Conservation (phyloP, 306 rosid genomes). For the Gastrolobium bilobum region DNA sequence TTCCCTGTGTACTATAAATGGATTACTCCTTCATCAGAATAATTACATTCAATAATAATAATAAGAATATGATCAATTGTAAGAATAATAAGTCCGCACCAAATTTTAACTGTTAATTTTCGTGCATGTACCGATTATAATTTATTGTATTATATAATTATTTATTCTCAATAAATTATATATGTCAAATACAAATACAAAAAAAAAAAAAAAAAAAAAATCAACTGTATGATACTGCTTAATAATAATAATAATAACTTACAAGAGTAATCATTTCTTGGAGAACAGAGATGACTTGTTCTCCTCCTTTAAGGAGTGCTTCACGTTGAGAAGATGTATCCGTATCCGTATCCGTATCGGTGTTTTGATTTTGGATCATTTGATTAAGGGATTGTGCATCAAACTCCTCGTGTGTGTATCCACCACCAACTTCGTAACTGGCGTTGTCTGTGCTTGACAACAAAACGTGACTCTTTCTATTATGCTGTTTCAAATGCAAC, state of each 20-base stretch:
- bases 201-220: too few relatives aligned
- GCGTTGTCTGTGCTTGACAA: conserved; percentile 35
- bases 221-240: too few relatives aligned
- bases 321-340: conserved; percentile 58
- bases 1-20: too few relatives aligned
- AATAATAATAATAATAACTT: conserved; percentile 12
- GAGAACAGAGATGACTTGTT: conserved; percentile 93
- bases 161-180: too few relatives aligned
- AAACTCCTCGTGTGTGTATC: conserved; percentile 64
- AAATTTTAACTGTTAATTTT: too few relatives aligned
- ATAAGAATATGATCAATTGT: too few relatives aligned
- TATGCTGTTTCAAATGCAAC: conserved; percentile 42
- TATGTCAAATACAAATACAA: too few relatives aligned
- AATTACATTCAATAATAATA: too few relatives aligned
- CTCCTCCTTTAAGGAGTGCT: conserved; percentile 86
- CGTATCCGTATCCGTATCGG: conserved; percentile 46
- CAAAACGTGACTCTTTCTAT: conserved; percentile 9
- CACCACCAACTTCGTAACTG: conserved; percentile 86
- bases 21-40: too few relatives aligned
- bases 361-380: conserved; percentile 25
- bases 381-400: background rate
- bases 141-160: too few relatives aligned
- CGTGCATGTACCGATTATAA: too few relatives aligned
- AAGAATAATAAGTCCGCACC: too few relatives aligned
- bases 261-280: conserved; percentile 82